phyloP scores from a whole-genome alignment of 2,329 filamentous ascomycete species.

The Zymoseptoria tritici region DNA sequence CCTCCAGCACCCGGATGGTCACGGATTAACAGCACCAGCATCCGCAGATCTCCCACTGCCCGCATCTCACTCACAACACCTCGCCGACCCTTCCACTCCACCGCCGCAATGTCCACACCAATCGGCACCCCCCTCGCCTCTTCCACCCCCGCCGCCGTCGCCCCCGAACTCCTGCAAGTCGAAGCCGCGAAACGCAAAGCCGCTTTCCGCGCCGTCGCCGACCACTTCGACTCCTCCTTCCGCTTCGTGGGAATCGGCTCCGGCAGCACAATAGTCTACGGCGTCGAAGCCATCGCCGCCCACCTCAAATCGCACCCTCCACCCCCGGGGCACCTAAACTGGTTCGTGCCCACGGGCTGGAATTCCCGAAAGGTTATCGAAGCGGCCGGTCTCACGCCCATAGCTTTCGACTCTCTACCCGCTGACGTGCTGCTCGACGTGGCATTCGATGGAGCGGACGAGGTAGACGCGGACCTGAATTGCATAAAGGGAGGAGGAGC shows the following conservation, averaged over 20 bases:
- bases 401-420: constrained; percentile 70
- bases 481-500: constrained; percentile 96
- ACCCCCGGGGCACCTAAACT: constrained; percentile 54
- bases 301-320: constrained; percentile 38
- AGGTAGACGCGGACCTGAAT: constrained; percentile 90
- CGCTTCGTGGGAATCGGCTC: constrained; percentile 71
- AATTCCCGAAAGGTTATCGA: constrained; percentile 84
- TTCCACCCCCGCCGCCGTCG: background rate
- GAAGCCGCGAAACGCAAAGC: constrained; percentile 70
- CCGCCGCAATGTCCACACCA: background rate
- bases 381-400: constrained; percentile 65
- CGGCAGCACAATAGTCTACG: constrained; percentile 74
- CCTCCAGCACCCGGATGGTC: background rate
- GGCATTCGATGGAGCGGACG: constrained; percentile 92
- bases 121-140: background rate
- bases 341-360: constrained; percentile 86
- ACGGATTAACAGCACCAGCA: background rate
- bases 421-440: constrained; percentile 64
- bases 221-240: constrained; percentile 59
- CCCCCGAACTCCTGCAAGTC: constrained; percentile 31
- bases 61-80: background rate
- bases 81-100: background rate
- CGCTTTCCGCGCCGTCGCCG: constrained; percentile 64
- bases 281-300: constrained; percentile 69
- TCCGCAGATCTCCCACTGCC: background rate